Base-by-base conservation (phyloP, 1,284 basidiomycete genomes). In the Ceratobasidium sp. region DNA sequence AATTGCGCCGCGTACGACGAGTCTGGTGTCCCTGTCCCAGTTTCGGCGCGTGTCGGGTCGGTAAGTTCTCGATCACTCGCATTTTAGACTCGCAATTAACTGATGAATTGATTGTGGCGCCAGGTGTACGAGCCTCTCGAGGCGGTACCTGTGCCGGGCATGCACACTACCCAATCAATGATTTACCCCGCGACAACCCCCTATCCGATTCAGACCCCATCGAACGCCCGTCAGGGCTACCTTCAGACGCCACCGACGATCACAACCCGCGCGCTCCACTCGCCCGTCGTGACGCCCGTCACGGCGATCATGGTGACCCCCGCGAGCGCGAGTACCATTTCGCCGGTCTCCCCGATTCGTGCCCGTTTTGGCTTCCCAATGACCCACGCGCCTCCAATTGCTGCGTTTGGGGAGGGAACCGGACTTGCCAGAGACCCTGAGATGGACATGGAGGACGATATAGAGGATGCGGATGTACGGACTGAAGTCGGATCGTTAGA, bases 241-340 rank as follows among this genome's bases (percentile, higher is more conserved):
- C 37, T 9, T 9, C 37, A 40, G 9, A 40, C 37, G 37, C 37
- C 37, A 9, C 37, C 37, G 9, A 40, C 37, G 5, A 46, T 67
- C 5, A 52, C 46, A 5, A 34, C 65, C 2, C 65, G 65, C 19
- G 19, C 46, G 5, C 11, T 37, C 5, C 49, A 67, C 65, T 32
- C 65, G 40, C 46, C 65, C 15, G 29, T 32, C 15, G 25, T 29
- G 29, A 67, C 65, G 2, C 65, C 65, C 7, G 46, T 22, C 4
- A 67, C 49, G 15, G 13, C 65, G 1, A 54, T 75, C 13, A 64
- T 75, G 37, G 49, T 57, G 44, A 66, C 61, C 6, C 71, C 73
- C 37, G 51, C 73, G 22, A 74, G 70, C 34, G 61, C 73, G 19
- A 40, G 37, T 17, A 62, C 59, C 15, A 65, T 75, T 49, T 65